Evolutionary conservation across 768 basidiomycete genomes (phyloP).

Genomic region (Hygrocybe coccinea): DNA sequence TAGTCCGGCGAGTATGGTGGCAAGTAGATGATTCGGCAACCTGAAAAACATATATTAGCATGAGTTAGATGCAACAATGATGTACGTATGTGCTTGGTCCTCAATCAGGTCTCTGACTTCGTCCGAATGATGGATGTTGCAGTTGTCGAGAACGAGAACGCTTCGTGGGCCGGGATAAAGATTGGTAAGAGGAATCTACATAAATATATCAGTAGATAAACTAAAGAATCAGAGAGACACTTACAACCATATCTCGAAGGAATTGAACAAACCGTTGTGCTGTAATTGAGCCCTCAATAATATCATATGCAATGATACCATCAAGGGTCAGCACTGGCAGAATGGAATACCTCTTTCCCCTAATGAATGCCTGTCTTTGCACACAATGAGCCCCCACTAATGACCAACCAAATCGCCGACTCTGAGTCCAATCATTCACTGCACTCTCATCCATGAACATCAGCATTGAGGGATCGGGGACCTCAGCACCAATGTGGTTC

Average conservation of each 20-base stretch:
- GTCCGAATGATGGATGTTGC: slow-evolving; percentile 35
- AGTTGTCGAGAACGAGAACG: slow-evolving; percentile 38
- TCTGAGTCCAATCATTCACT: slow-evolving; percentile 21
- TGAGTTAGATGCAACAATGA: background rate
- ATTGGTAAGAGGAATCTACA: slow-evolving; percentile 9
- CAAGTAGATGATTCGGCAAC: slow-evolving; percentile 17
- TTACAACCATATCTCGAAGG: slow-evolving; percentile 26
- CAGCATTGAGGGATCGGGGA: background rate
- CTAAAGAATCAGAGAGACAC: slow-evolving; percentile 10
- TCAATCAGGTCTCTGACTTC: slow-evolving; percentile 27
- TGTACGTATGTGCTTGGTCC: slow-evolving; percentile 18
- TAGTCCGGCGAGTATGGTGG: slow-evolving; percentile 32
- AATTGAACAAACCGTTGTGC: slow-evolving; percentile 30
- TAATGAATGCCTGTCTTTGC: slow-evolving; percentile 15
- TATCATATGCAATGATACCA: slow-evolving; percentile 30
- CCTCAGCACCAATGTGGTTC: background rate
- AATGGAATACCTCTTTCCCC: slow-evolving; percentile 26
- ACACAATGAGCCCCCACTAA: slow-evolving; percentile 18
- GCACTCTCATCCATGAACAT: slow-evolving; percentile 26
- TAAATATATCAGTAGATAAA: slow-evolving; percentile 14
- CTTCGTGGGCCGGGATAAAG: slow-evolving; percentile 33
- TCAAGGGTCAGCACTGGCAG: slow-evolving; percentile 26
- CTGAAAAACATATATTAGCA: background rate
- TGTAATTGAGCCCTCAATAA: slow-evolving; percentile 33
- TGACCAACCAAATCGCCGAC: slow-evolving; percentile 16